Conservation (phyloP, 495 filamentous ascomycete species). For the Neurospora cerealis region DNA sequence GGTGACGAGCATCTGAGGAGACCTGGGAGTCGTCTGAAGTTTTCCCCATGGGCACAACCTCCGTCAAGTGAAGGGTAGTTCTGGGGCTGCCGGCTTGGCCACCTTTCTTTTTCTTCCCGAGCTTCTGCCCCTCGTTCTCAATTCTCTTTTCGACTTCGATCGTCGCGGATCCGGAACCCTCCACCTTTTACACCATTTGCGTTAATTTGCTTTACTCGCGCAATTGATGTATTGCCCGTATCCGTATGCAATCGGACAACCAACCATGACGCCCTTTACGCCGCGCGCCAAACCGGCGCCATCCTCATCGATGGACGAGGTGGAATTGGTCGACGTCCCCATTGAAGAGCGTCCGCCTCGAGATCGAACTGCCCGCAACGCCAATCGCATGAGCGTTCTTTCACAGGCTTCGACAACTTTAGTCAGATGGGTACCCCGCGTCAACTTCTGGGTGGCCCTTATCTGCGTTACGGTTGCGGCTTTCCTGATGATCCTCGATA, state of each 20-base stretch:
- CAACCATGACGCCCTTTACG: not conserved
- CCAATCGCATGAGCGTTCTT: not conserved
- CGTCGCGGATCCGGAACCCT: not conserved
- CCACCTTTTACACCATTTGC: not conserved
- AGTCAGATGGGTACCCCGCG: not conserved
- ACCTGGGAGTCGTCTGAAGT: not conserved
- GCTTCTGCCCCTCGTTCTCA: not conserved
- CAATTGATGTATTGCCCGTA: not conserved
- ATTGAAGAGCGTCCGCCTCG: not conserved
- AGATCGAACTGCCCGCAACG: not conserved
- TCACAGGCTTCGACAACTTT: not conserved
- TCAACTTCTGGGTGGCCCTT: slow-evolving; percentile 5
- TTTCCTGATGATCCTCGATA: slow-evolving; percentile 43
- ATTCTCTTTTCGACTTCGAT: not conserved
- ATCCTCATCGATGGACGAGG: not conserved
- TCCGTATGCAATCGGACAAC: not conserved
- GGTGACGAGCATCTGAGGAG: not conserved
- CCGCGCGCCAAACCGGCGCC: not conserved
- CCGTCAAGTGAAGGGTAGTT: not conserved
- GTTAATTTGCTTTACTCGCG: not conserved
- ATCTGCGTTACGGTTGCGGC: slow-evolving; percentile 23
- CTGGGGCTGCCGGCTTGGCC: not conserved
- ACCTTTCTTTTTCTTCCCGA: not conserved
- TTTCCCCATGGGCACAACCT: not conserved
- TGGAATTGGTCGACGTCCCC: not conserved